A percentile compares a stretch with the other conserved stretches of the same genome.
These are phyloP conservation scores for Labyrinthula sp. DNA, from an alignment of 352 stramenopile species.

Conservation along the genomic window DNA sequence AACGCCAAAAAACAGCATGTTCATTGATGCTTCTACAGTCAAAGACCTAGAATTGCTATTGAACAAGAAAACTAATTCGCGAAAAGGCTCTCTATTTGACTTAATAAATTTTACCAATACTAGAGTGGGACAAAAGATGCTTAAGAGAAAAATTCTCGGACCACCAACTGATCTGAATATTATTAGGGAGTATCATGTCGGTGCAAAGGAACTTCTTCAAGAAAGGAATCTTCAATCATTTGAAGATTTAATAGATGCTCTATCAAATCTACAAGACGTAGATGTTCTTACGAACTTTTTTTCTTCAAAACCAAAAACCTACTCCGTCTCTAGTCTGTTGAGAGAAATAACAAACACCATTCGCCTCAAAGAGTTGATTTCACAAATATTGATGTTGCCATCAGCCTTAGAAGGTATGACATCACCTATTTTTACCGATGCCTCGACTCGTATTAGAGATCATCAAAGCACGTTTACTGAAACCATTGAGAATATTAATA, in stretches of 20 bases:
- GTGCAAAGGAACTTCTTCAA: conserved; percentile 15
- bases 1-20: conserved; percentile 2
- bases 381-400: not conserved
- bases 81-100: conserved; percentile 4
- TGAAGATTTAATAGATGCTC: conserved; percentile 4
- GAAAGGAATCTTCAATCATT: not conserved
- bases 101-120: conserved; percentile 23
- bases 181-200: conserved; percentile 4
- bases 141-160: conserved; percentile 6
- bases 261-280: conserved; percentile 14
- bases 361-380: conserved; percentile 8
- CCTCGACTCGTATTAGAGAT: no score
- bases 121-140: not conserved
- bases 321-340: conserved; percentile 21
- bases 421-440: no score
- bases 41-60: not conserved
- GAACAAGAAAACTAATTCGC: conserved; percentile 2
- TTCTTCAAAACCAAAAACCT: conserved; percentile 9
- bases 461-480: no score
- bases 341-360: conserved; percentile 27
- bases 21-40: conserved; percentile 23
- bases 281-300: conserved; percentile 24
- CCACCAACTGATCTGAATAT: conserved; percentile 1
- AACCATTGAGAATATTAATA: no score
- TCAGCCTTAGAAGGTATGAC: not conserved